phyloP scores from a whole-genome alignment of 1,139 yeast species.

The Saccharomyces pastorianus region DNA sequence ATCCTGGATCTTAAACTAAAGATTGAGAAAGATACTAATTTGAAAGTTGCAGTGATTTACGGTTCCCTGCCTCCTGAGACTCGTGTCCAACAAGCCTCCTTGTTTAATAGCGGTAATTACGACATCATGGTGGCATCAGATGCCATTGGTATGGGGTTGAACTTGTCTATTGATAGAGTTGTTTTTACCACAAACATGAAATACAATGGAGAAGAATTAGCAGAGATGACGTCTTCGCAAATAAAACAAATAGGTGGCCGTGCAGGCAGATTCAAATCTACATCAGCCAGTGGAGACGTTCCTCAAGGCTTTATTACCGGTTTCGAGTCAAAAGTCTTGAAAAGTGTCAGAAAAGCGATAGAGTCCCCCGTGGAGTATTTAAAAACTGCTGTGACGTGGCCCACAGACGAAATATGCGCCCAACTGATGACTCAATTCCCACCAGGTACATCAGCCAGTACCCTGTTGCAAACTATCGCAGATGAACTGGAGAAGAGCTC shows the following conservation, averaged over 20 bases:
- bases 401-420: constrained; percentile 51
- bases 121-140: constrained; percentile 88
- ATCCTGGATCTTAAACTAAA: constrained; percentile 58
- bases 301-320: constrained; percentile 57
- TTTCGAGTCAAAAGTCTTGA: constrained; percentile 38
- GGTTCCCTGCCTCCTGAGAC: constrained; percentile 97
- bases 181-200: constrained; percentile 63
- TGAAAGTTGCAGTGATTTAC: constrained; percentile 81
- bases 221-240: constrained; percentile 50
- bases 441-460: constrained; percentile 37
- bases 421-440: constrained; percentile 40
- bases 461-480: constrained; percentile 44
- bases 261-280: constrained; percentile 68
- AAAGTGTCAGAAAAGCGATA: constrained; percentile 40
- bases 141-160: constrained; percentile 97
- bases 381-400: constrained; percentile 58
- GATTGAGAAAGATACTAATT: constrained; percentile 52
- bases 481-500: constrained; percentile 33
- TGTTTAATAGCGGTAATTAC: constrained; percentile 66
- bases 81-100: constrained; percentile 70
- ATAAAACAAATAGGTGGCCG: constrained; percentile 93
- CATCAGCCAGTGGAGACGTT: constrained; percentile 12
- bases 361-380: constrained; percentile 41
- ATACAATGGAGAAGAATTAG: constrained; percentile 55
- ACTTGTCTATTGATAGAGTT: constrained; percentile 71